phyloP scores from a whole-genome alignment of 495 filamentous ascomycete genomes.

The Xylaria scruposa region DNA sequence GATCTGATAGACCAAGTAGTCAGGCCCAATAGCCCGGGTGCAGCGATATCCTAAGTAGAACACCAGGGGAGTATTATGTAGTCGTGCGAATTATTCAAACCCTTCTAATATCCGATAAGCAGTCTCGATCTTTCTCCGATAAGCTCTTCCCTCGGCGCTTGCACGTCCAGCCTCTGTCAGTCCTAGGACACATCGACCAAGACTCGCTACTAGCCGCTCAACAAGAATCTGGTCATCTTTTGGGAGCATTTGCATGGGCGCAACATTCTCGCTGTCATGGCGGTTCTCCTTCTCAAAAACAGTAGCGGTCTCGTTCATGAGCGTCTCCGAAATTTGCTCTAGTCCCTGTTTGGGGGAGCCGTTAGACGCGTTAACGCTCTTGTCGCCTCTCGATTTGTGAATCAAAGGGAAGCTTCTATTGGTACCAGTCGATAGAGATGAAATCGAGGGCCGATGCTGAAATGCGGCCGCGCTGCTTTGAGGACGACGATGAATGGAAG shows the following conservation, averaged over 20 bases:
- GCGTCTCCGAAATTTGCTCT: slow-evolving; percentile 45
- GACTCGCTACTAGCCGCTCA: slow-evolving; percentile 75
- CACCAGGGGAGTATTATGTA: neutral
- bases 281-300: slow-evolving; percentile 33
- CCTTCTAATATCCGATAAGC: slow-evolving; percentile 76
- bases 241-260: slow-evolving; percentile 59
- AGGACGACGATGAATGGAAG: slow-evolving; percentile 44
- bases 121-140: slow-evolving; percentile 73
- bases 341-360: slow-evolving; percentile 48
- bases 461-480: slow-evolving; percentile 43
- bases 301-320: slow-evolving; percentile 50
- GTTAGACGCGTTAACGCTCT: slow-evolving; percentile 49
- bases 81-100: slow-evolving; percentile 37
- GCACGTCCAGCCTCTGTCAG: slow-evolving; percentile 68
- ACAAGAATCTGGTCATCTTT: slow-evolving; percentile 76
- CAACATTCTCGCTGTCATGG: slow-evolving; percentile 31
- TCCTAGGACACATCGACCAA: slow-evolving; percentile 72
- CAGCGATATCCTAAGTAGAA: neutral
- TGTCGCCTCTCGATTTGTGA: slow-evolving; percentile 54
- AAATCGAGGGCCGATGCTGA: slow-evolving; percentile 55
- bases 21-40: neutral
- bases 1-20: slow-evolving; percentile 3
- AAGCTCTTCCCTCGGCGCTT: slow-evolving; percentile 64
- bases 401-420: slow-evolving; percentile 61
- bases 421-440: slow-evolving; percentile 58